phyloP scores from a whole-genome alignment of 2,329 filamentous ascomycete species.

The Mycosphaerella sp. region DNA sequence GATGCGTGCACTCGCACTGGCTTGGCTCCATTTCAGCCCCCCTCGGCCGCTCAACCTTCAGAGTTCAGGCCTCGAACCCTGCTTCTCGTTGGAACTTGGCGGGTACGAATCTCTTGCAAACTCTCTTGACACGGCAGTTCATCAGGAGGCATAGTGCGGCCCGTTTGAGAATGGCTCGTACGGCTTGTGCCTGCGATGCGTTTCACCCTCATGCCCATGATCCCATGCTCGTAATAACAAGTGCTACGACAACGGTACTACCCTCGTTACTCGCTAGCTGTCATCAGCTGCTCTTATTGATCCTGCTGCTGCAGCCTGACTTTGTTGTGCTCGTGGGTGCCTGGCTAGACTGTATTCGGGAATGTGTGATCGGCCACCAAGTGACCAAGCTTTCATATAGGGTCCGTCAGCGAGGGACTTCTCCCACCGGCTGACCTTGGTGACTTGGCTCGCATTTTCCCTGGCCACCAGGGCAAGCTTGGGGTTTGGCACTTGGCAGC shows the following conservation, averaged over 20 bases:
- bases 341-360: neutral
- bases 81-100: neutral
- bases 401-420: too few species aligned
- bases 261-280: too few species aligned
- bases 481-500: too few species aligned
- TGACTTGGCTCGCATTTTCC: too few species aligned
- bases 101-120: neutral
- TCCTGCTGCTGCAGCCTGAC: neutral
- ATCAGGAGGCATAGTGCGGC: too few species aligned
- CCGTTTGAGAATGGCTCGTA: neutral
- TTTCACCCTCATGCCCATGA: neutral
- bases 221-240: neutral
- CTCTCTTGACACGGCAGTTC: neutral
- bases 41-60: neutral
- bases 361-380: too few species aligned
- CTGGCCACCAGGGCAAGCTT: too few species aligned
- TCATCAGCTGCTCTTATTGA: neutral
- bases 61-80: neutral
- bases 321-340: neutral
- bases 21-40: neutral
- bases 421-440: too few species aligned
- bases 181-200: neutral
- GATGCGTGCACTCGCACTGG: neutral
- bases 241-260: neutral
- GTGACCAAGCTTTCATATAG: too few species aligned